phyloP scores from a whole-genome alignment of 1,139 yeast species.

The Arxiozyma slooffiae region DNA sequence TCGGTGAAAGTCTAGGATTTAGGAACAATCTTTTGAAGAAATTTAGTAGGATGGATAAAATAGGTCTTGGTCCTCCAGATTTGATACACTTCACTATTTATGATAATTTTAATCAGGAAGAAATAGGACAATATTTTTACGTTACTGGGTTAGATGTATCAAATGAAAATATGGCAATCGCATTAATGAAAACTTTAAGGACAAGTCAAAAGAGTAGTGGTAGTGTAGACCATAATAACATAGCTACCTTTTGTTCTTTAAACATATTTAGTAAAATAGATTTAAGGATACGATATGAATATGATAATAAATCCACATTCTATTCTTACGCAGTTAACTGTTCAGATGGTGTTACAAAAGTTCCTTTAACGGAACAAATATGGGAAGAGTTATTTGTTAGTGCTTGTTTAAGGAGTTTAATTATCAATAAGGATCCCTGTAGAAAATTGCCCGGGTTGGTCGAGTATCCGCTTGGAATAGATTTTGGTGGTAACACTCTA shows the following conservation, averaged over 20 bases:
- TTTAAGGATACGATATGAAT: conserved; percentile 56
- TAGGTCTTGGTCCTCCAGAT: conserved; percentile 76
- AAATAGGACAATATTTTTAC: conserved; percentile 36
- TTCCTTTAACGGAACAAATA: conserved; percentile 31
- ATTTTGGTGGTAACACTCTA: conserved; percentile 31
- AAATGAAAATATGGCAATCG: conserved; percentile 51
- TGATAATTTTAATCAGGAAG: conserved; percentile 33
- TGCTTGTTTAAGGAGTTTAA: conserved; percentile 58
- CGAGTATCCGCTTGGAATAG: conserved; percentile 39
- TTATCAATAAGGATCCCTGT: conserved; percentile 57
- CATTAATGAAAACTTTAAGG: conserved; percentile 67
- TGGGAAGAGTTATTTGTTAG: conserved; percentile 75
- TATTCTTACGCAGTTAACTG: conserved; percentile 34
- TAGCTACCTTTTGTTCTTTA: conserved; percentile 45
- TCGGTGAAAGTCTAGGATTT: conserved; percentile 25
- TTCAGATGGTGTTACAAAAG: conserved; percentile 17
- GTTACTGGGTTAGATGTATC: conserved; percentile 57
- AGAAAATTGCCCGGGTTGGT: conserved; percentile 50
- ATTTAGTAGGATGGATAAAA: conserved; percentile 13
- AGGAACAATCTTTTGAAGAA: conserved; percentile 17
- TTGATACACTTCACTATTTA: conserved; percentile 57
- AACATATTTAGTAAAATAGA: conserved; percentile 63
- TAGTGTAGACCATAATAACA: not conserved
- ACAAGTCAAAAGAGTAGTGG: conserved; percentile 30
- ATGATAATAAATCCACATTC: conserved; percentile 43